Evolutionary conservation across 2,329 filamentous ascomycete species (phyloP).

Genomic region (Botrytis fabae): DNA sequence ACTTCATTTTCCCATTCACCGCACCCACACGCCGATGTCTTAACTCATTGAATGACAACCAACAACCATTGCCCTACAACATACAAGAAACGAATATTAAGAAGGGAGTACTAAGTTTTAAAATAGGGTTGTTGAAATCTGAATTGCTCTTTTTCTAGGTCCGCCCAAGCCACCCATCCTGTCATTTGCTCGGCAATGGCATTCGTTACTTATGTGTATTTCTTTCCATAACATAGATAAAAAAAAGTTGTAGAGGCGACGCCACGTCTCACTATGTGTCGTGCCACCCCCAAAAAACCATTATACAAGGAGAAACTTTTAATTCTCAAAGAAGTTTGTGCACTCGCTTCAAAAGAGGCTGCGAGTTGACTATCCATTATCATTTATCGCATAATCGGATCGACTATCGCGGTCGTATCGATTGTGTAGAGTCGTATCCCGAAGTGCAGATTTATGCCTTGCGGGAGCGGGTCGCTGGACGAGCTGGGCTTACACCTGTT

Average conservation of each 20-base stretch:
- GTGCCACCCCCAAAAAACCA: constrained; percentile 10
- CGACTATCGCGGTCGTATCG: constrained; percentile 1
- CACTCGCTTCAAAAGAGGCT: constrained; percentile 18
- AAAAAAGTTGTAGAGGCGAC: constrained; percentile 2
- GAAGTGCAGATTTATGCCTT: constrained; percentile 37
- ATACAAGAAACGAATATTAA: constrained; percentile 26
- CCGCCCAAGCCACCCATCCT: constrained; percentile 15
- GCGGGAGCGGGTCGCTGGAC: constrained; percentile 40
- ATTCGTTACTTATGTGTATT: constrained; percentile 19
- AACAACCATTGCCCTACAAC: constrained; percentile 27
- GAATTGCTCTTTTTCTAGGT: constrained; percentile 15
- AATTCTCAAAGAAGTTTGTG: constrained; percentile 28
- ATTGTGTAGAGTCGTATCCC: constrained; percentile 16
- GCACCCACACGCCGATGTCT: constrained; percentile 11
- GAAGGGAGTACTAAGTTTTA: constrained; percentile 5
- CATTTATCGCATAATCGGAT: constrained; percentile 19
- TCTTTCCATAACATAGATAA: constrained; percentile 7
- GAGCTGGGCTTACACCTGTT: constrained; percentile 41
- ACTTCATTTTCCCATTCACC: constrained; percentile 17
- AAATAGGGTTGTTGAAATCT: constrained; percentile 10
- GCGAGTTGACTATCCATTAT: constrained; percentile 19
- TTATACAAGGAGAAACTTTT: constrained; percentile 19
- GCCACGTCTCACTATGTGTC: background rate
- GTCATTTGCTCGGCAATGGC: background rate
- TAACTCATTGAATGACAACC: constrained; percentile 12